Evolutionary conservation across 2,329 filamentous ascomycete genomes (phyloP).

Genomic region (Talaromyces marneffei): DNA sequence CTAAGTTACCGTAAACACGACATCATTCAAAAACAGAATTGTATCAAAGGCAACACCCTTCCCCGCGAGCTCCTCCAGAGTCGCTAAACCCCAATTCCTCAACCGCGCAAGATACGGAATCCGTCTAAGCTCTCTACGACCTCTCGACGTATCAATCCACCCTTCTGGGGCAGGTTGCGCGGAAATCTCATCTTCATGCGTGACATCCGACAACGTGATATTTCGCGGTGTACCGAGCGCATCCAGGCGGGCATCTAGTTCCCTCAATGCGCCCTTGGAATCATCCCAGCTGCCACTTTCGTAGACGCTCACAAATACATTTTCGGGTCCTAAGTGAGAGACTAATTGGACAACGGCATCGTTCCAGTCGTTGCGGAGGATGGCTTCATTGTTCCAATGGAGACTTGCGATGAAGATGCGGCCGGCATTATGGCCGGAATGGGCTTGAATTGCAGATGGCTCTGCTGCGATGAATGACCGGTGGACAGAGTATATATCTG

Average conservation of each 20-base stretch:
- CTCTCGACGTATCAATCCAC: conserved; percentile 58
- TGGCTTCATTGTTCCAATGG: conserved; percentile 60
- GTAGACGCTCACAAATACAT: conserved; percentile 62
- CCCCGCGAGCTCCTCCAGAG: conserved; percentile 48
- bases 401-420: conserved; percentile 62
- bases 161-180: conserved; percentile 42
- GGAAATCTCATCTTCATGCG: conserved; percentile 53
- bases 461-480: not conserved
- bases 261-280: conserved; percentile 56
- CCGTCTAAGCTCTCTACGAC: conserved; percentile 53
- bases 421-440: not conserved
- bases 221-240: conserved; percentile 48
- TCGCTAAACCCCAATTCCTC: conserved; percentile 59
- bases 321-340: conserved; percentile 53
- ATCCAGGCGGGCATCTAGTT: conserved; percentile 52
- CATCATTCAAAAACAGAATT: conserved; percentile 53
- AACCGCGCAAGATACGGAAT: conserved; percentile 63
- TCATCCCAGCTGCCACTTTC: conserved; percentile 67
- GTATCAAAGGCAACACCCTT: conserved; percentile 53
- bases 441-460: not conserved
- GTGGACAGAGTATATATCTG: not conserved
- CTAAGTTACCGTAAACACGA: conserved; percentile 37
- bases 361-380: conserved; percentile 60
- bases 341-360: conserved; percentile 54
- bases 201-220: conserved; percentile 54